Conservation (phyloP, 208 protist genomes). For the Perkinsela sp. region DNA sequence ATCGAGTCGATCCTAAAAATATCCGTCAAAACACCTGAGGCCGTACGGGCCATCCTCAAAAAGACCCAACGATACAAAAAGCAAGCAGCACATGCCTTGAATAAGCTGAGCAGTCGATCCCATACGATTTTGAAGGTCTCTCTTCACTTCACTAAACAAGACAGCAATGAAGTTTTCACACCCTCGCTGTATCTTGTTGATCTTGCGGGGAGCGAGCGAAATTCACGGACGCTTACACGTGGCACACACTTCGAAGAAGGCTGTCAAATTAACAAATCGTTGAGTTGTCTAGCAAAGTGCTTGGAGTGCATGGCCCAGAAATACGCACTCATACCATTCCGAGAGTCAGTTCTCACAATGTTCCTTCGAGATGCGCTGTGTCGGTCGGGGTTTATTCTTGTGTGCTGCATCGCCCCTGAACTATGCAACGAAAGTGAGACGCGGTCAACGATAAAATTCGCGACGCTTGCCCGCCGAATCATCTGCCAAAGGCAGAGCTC, state of each 20-base stretch:
- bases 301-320: conserved; percentile 67
- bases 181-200: conserved; percentile 62
- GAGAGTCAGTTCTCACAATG: conserved; percentile 61
- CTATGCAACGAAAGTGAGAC: conserved; percentile 57
- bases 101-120: conserved; percentile 5
- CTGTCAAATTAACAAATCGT: conserved; percentile 72
- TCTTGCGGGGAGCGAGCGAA: conserved; percentile 69
- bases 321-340: conserved; percentile 58
- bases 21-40: background rate
- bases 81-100: background rate
- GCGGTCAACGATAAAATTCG: conserved; percentile 59
- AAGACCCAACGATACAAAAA: background rate
- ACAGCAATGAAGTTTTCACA: conserved; percentile 1
- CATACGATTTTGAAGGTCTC: conserved; percentile 16
- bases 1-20: background rate
- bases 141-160: conserved; percentile 5
- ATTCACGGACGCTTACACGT: conserved; percentile 66
- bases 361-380: conserved; percentile 67
- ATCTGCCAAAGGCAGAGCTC: background rate
- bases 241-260: conserved; percentile 70
- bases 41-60: background rate
- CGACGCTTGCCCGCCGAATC: conserved; percentile 13
- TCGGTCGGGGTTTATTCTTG: conserved; percentile 63
- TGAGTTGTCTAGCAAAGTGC: conserved; percentile 59
- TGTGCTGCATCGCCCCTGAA: conserved; percentile 58